Evolutionary conservation across 2,329 filamentous ascomycete species (phyloP), one percentile per base, ranked within the genome.

Genomic region (Davidsoniella australis): DNA sequence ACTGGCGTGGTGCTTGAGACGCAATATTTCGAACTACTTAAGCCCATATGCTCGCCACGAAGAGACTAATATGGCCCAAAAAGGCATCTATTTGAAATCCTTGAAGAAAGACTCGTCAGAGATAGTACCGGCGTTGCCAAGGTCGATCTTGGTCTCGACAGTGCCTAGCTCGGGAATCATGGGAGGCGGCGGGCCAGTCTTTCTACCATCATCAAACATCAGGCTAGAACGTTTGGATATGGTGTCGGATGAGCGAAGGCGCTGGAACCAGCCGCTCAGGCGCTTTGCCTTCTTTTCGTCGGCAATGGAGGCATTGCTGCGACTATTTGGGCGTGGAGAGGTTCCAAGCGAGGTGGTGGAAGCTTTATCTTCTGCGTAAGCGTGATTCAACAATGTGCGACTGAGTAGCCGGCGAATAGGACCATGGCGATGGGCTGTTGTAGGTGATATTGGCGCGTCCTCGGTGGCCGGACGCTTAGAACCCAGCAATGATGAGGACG

Each of bases 101-200:
- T 75, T 76, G 61, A 78, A 78, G 33, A 78, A 62, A 54, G 77
- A 72, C 52, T 63, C 61, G 46, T 72, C 72, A 33, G 51, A 53
- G 29, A 73, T 62, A 49, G 63, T 64, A 41, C 64, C 66, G 5
- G 67, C 65, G 40, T 73, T 66, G 44, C 61, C 58, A 20, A 66
- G 61, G 44, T 69, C 68, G 45, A 70, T 57, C 58, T 68, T 69
- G 50, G 69, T 67, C 56, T 74, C 67, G 49, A 76, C 63, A 45
- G 70, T 66, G 56, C 62, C 66, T 45, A 78, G 63, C 58, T 78
- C 74, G 17, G 75, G 75, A 46, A 78, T 77, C 72, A 72, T 76
- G 20, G 75, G 75, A 37, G 75, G 72, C 50, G 74, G 75, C 7
- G 74, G 73, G 9, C 69, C 70, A 36, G 60, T 54, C 54, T 67